Conservation (phyloP, 2,329 filamentous ascomycete species). For the Fusarium agapanthi region DNA sequence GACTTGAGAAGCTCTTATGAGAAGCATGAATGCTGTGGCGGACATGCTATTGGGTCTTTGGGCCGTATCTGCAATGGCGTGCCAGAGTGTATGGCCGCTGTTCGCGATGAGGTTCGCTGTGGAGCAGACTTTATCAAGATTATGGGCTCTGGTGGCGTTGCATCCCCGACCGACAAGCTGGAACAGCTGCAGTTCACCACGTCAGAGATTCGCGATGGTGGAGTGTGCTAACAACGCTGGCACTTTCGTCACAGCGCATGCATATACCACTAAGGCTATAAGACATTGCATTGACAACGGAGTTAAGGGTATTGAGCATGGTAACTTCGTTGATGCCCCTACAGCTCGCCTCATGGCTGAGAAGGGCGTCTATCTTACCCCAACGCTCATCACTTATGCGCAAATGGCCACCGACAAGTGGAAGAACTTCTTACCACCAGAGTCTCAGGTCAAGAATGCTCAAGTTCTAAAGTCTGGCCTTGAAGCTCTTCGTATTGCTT, state of each 20-base stretch:
- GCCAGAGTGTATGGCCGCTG: background rate
- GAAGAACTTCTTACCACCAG: background rate
- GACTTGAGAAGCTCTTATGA: slow-evolving; percentile 56
- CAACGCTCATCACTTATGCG: background rate
- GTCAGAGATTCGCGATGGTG: background rate
- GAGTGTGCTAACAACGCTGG: background rate
- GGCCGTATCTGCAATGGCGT: slow-evolving; percentile 43
- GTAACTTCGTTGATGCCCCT: background rate
- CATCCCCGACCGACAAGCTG: background rate
- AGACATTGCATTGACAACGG: slow-evolving; percentile 52
- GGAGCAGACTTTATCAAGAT: slow-evolving; percentile 2
- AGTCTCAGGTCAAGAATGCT: background rate
- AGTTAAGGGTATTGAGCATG: background rate
- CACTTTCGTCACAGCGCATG: background rate
- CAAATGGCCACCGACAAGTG: background rate
- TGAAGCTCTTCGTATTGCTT: background rate
- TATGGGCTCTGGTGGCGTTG: background rate
- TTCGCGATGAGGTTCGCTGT: background rate
- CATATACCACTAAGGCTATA: slow-evolving; percentile 54
- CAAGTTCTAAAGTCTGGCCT: background rate
- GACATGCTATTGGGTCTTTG: slow-evolving; percentile 39
- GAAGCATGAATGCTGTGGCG: slow-evolving; percentile 54
- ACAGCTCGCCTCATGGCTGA: background rate
- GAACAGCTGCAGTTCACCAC: background rate
- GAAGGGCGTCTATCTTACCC: background rate